Percentiles rank a stretch among this genome's conserved stretches.
phyloP scores from a whole-genome alignment of 1,139 yeast species.

The Hanseniaspora sp. region DNA sequence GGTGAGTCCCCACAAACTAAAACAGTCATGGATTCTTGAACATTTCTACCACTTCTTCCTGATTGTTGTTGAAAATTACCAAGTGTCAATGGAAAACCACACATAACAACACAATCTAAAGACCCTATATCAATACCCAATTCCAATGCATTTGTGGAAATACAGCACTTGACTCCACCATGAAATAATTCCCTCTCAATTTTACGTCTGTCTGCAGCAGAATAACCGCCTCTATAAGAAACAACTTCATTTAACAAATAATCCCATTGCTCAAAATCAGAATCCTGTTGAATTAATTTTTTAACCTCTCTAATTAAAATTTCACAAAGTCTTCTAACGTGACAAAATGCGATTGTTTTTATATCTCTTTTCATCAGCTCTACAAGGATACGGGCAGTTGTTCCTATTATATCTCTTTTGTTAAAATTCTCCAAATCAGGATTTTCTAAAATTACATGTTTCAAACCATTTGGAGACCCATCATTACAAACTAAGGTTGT shows the following conservation, averaged over 20 bases:
- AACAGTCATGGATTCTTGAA: conserved; percentile 62
- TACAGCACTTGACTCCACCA: conserved; percentile 72
- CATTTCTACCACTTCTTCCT: conserved; percentile 89
- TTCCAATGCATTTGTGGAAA: conserved; percentile 91
- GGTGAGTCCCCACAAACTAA: conserved; percentile 79
- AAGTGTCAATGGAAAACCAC: conserved; percentile 83
- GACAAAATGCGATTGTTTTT: conserved; percentile 84
- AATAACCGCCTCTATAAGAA: conserved; percentile 93
- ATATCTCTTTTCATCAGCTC: conserved; percentile 52
- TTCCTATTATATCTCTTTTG: conserved; percentile 57
- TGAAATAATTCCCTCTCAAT: conserved; percentile 85
- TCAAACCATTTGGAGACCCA: conserved; percentile 80
- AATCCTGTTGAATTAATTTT: conserved; percentile 30
- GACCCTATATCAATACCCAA: conserved; percentile 91
- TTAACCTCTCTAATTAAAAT: conserved; percentile 73
- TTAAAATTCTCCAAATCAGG: conserved; percentile 33
- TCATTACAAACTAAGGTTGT: conserved; percentile 54
- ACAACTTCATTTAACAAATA: conserved; percentile 54
- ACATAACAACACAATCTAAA: conserved; percentile 77
- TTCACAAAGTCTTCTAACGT: conserved; percentile 77
- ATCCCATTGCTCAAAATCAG: conserved; percentile 31
- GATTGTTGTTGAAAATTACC: conserved; percentile 88
- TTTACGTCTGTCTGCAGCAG: conserved; percentile 68
- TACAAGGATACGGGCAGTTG: conserved; percentile 62
- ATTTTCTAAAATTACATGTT: conserved; percentile 69